Evolutionary conservation across 768 basidiomycete species (phyloP), one percentile per base, ranked within the genome.

Genomic region (Kwoniella mangroviensis): DNA sequence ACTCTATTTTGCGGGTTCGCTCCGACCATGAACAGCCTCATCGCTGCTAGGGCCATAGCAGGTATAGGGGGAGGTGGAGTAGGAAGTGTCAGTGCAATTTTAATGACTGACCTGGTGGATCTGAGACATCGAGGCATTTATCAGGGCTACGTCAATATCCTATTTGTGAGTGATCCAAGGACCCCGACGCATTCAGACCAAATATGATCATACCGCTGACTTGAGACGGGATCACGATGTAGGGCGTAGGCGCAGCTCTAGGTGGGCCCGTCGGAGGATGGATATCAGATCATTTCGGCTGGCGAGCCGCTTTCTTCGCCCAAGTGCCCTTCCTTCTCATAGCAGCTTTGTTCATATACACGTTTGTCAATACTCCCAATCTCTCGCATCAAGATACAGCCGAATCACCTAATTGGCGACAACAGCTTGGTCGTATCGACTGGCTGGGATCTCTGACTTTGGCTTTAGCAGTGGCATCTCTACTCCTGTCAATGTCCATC

Each of bases 101-200:
- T 92, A 56, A 89, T 93, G 66, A 90, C 91, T 6, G 95, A 98
- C 84, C 85, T 97, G 24, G 90, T 98, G 68, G 93, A 94, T 15
- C 83, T 98, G 90, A 92, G 78, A 79, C 90, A 92, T 70, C 87
- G 95, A 63, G 95, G 93, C 2, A 83, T 96, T 10, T 96, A 94
- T 79, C 96, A 98, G 82, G 94, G 94, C 68, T 58, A 67, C 21
- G 74, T 71, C 15, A 72, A 68, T 62, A 51, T 68, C 15, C 41
- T 72, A 21, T 68, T 67, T 58, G 65, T 66, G 26, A 66, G 65
- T 66, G 26, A 10, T 22, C 2, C 9, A 49, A 22, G 6, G 6
- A 6, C 9, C 34, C 34, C 1, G 34, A 6, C 6, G 4, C 34
- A 34, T 34, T 7, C 34, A 34, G 12, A 21, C 17, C 12, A 12